Conservation (phyloP, 768 basidiomycete species). For the Serpula lacrymans region DNA sequence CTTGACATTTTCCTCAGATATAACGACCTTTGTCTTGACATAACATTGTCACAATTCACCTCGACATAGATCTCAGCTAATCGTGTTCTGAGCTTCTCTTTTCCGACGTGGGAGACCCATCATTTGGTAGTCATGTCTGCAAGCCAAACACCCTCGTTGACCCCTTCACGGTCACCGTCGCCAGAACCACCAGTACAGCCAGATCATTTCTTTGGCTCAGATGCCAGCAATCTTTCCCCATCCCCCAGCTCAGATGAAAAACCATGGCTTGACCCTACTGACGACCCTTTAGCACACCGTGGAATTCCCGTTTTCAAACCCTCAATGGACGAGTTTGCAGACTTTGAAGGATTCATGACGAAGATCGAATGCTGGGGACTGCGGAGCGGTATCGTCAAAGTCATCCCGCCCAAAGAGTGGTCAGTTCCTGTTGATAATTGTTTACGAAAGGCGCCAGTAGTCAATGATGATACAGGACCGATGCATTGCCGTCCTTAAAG, state of each 20-base stretch:
- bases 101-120: conserved; percentile 9
- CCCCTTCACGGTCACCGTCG: conserved; percentile 49
- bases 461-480: conserved; percentile 47
- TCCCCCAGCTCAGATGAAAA: conserved; percentile 64
- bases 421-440: conserved; percentile 34
- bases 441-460: conserved; percentile 12
- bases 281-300: conserved; percentile 76
- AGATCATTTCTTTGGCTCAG: conserved; percentile 77
- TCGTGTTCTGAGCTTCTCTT: neutral
- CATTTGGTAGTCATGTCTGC: conserved; percentile 15
- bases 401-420: conserved; percentile 96
- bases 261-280: conserved; percentile 70
- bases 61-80: too few species aligned
- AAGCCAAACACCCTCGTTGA: conserved; percentile 29
- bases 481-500: conserved; percentile 66
- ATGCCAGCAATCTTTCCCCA: conserved; percentile 41
- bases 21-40: neutral
- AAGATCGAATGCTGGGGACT: conserved; percentile 87
- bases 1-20: neutral
- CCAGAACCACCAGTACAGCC: conserved; percentile 61
- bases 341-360: conserved; percentile 90
- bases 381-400: conserved; percentile 90
- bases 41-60: too few species aligned
- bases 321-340: conserved; percentile 84
- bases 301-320: conserved; percentile 98